Evolutionary conservation across 768 basidiomycete species (phyloP).

Genomic region (Termitomyces eurrhizus): DNA sequence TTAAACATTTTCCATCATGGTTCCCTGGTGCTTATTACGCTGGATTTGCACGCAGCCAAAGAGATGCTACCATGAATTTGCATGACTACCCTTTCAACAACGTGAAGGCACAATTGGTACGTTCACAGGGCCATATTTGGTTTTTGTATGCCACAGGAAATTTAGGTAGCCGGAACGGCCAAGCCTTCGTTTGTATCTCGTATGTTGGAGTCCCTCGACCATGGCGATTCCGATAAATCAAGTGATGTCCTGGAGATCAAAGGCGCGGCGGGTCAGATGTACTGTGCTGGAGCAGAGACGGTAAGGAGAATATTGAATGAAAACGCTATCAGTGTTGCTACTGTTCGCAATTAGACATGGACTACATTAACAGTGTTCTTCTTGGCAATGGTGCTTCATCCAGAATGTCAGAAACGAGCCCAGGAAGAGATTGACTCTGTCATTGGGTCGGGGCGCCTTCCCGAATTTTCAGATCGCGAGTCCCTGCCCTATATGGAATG

Average conservation of each 20-base stretch:
- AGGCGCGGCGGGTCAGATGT: constrained; percentile 18
- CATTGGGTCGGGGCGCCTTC: background rate
- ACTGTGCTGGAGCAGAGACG: constrained; percentile 33
- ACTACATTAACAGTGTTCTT: constrained; percentile 26
- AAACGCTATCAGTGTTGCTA: too few relatives aligned
- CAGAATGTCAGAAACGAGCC: constrained; percentile 5
- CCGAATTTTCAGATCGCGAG: constrained; percentile 2
- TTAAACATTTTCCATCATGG: constrained; percentile 29
- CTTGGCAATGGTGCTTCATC: constrained; percentile 3
- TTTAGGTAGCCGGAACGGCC: constrained; percentile 20
- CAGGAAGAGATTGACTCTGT: constrained; percentile 4
- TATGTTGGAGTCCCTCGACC: constrained; percentile 14
- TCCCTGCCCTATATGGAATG: constrained; percentile 2
- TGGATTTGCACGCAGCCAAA: constrained; percentile 13
- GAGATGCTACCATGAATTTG: constrained; percentile 15
- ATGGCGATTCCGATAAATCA: background rate
- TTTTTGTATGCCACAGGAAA: background rate
- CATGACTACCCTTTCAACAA: constrained; percentile 27
- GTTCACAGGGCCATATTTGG: background rate
- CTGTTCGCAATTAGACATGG: constrained; percentile 22
- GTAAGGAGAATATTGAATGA: constrained; percentile 19
- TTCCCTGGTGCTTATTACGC: constrained; percentile 26
- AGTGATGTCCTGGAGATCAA: constrained; percentile 15
- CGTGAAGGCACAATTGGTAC: constrained; percentile 30
- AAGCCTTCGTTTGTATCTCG: constrained; percentile 20